Percentiles rank a stretch among this genome's conserved stretches.
phyloP scores from a whole-genome alignment of 192 early-diverging fungal species.

The Oehlia diaphana region DNA sequence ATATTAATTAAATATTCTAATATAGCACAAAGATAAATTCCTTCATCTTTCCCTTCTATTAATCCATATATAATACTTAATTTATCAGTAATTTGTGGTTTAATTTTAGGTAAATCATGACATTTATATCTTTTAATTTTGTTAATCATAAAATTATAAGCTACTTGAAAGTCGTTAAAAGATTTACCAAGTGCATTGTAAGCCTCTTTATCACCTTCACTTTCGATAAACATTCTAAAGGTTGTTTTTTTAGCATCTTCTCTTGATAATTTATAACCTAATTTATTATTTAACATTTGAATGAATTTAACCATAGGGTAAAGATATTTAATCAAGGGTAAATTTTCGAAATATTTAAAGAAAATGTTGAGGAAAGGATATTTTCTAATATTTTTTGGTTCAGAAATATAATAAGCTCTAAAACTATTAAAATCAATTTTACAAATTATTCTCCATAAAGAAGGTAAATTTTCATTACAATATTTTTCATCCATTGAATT shows the following conservation, averaged over 20 bases:
- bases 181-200: background rate
- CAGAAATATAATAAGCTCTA: constrained; percentile 11
- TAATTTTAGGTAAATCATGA: constrained; percentile 4
- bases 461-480: background rate
- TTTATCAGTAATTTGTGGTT: constrained; percentile 1
- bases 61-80: constrained; percentile 4
- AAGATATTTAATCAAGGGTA: constrained; percentile 15
- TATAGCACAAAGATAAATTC: constrained; percentile 15
- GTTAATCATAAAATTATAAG: constrained; percentile 24
- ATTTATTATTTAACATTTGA: constrained; percentile 1
- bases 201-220: background rate
- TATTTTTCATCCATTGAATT: constrained; percentile 1
- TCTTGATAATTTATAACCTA: constrained; percentile 11
- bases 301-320: constrained; percentile 24
- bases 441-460: constrained; percentile 20
- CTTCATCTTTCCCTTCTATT: constrained; percentile 1
- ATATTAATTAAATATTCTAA: constrained; percentile 24
- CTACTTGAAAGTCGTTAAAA: constrained; percentile 13
- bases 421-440: background rate
- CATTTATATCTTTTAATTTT: constrained; percentile 27
- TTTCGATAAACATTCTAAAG: constrained; percentile 19
- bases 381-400: background rate
- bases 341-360: constrained; percentile 22
- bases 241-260: constrained; percentile 3
- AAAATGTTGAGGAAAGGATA: constrained; percentile 22